Base-by-base conservation (phyloP, 495 filamentous ascomycete genomes). In the Penicillium ucsense region DNA sequence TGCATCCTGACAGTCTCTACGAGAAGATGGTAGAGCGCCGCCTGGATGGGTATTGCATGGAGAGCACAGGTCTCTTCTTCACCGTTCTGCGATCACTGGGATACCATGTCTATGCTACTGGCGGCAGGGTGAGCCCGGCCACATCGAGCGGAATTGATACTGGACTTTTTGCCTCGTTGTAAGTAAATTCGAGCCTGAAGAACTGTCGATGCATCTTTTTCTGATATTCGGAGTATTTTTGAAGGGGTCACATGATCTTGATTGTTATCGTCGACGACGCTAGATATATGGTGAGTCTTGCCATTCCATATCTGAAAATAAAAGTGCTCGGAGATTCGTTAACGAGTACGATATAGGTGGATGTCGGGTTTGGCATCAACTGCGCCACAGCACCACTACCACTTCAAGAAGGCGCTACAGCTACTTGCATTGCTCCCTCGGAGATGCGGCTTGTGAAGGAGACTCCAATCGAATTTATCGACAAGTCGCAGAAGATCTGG, bases 11-110 rank as follows among this genome's bases (percentile, higher is more conserved):
- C 28, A 64, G 72, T 28, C 57, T 89, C 4, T 89, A 76, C 52
- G 54, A 73, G 28, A 89, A 88, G 66, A 75, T 89, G 34, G 78
- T 88, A 6, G 59, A 61, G 30, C 70, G 75, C 41, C 74, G 76
- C n/a, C 62, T 81, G 20, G 86, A 86, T 31, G 85, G 86, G 0
- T 88, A 88, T 51, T 89, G 85, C 63, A 86, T 89, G 82, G 86
- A 90, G 55, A 77, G 74, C 45, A 87, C 82, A 46, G 66, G 68
- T 8, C 65, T 88, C 34, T 82, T 88, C 32, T 77, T 73, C 32
- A 65, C 64, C 11, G 68, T 89, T 4, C 62, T 91, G 35, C 69
- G 77, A 31, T 77, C 70, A 3, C 59, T 87, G 10, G 85, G 83
- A 0, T 88, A 71, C 46, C 48, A 60, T 4, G 64, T 85, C 2